Percentiles rank a stretch among this genome's conserved stretches.
Conservation (phyloP, 306 rosid genomes). For the Lathyrus tuberosus region DNA sequence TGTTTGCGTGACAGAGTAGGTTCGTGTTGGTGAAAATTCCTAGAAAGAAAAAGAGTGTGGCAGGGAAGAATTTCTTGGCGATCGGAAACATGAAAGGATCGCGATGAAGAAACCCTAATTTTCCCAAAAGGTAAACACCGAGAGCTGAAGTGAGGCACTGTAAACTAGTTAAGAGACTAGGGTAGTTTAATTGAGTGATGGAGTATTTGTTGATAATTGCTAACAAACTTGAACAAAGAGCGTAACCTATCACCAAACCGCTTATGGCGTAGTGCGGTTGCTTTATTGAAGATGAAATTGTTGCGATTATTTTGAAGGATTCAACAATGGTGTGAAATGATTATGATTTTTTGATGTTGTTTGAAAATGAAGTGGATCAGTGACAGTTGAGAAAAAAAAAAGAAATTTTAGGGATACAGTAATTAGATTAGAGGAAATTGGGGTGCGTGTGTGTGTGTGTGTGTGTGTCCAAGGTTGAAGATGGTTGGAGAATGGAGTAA, state of each 20-base stretch:
- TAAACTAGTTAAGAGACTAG: constrained; percentile 84
- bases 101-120: constrained; percentile 77
- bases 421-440: not conserved
- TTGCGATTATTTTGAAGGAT: not conserved
- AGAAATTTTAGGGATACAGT: no score
- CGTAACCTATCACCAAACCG: constrained; percentile 77
- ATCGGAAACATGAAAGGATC: constrained; percentile 69
- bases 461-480: no score
- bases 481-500: no score
- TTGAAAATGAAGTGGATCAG: not conserved
- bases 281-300: constrained; percentile 56
- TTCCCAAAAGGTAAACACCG: constrained; percentile 82
- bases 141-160: constrained; percentile 83
- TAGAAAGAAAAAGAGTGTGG: constrained; percentile 82
- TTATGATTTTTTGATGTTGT: no score
- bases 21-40: constrained; percentile 96
- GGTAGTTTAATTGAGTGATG: constrained; percentile 86
- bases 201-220: constrained; percentile 97
- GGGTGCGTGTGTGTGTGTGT: no score
- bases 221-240: constrained; percentile 85
- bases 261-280: constrained; percentile 67
- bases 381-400: not conserved
- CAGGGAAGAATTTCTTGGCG: constrained; percentile 86
- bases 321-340: no score
- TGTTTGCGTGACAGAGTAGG: constrained; percentile 93